A percentile compares a stretch with the other conserved stretches of the same genome.
Evolutionary conservation across 1,284 basidiomycete genomes (phyloP).

Genomic region (Leucoagaricus sp.): DNA sequence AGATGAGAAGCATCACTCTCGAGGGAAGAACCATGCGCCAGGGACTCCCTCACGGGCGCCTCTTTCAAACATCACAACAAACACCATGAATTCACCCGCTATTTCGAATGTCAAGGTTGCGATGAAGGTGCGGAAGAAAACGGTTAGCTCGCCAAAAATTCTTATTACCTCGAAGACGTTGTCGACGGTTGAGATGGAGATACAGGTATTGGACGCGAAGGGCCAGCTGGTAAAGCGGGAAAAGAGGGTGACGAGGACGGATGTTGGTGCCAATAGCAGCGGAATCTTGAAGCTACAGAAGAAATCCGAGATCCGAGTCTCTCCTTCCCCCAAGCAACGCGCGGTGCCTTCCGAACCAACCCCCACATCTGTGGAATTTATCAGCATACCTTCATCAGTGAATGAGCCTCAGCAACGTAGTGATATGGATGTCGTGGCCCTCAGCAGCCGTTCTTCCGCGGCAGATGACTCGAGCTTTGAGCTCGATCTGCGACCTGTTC

Average conservation of each 20-base stretch:
- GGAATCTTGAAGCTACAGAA: too few relatives aligned
- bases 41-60: neutral
- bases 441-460: slow-evolving; percentile 1
- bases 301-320: neutral
- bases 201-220: slow-evolving; percentile 59
- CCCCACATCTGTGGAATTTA: neutral
- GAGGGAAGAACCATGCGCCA: neutral
- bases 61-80: slow-evolving; percentile 2
- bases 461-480: slow-evolving; percentile 25
- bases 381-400: slow-evolving; percentile 3
- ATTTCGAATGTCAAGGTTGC: neutral
- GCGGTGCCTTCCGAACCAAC: too few relatives aligned
- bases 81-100: slow-evolving; percentile 1
- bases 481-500: slow-evolving; percentile 21
- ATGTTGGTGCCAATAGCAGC: slow-evolving; percentile 25
- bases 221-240: slow-evolving; percentile 62
- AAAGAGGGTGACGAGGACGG: slow-evolving; percentile 43
- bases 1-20: neutral
- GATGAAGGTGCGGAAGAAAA: slow-evolving; percentile 1
- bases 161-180: slow-evolving; percentile 6
- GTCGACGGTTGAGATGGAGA: slow-evolving; percentile 59
- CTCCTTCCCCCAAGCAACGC: neutral
- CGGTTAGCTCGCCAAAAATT: neutral
- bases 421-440: neutral
- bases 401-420: neutral